A percentile compares a stretch with the other conserved stretches of the same genome.
Conservation (phyloP, 768 basidiomycete species). For the Multifurca ochricompacta region DNA sequence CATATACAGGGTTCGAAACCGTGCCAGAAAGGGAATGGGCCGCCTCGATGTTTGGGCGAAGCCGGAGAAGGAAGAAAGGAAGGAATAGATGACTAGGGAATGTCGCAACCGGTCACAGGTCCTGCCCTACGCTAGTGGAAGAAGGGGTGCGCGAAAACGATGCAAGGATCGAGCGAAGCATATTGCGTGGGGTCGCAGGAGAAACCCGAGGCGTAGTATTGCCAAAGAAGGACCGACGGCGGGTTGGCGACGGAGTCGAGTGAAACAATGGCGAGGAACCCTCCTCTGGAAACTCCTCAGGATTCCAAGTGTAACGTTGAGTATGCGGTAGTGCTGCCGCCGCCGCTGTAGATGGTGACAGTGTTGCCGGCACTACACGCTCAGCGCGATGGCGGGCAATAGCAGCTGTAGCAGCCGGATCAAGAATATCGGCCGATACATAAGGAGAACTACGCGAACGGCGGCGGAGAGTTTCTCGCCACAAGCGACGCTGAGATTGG, state of each 20-base stretch:
- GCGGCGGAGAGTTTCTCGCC: conserved; percentile 10
- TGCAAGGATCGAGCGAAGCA: conserved; percentile 14
- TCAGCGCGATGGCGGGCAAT: neutral
- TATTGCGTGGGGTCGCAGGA: conserved; percentile 2
- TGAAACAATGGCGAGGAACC: neutral
- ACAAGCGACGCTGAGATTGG: conserved; percentile 1
- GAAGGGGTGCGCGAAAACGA: conserved; percentile 13
- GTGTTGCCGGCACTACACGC: neutral
- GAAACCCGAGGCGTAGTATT: neutral
- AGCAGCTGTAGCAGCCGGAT: neutral
- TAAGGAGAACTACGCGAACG: conserved; percentile 18
- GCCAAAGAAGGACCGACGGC: neutral
- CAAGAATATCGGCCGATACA: conserved; percentile 4
- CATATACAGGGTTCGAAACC: neutral
- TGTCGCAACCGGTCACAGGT: neutral
- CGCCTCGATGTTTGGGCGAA: neutral
- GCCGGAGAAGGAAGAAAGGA: neutral
- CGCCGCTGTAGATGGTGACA: neutral
- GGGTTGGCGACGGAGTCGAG: neutral
- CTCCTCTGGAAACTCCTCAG: neutral
- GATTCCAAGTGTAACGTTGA: neutral
- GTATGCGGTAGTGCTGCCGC: neutral
- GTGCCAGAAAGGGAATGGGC: conserved; percentile 2
- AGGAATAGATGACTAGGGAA: neutral
- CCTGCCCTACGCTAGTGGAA: conserved; percentile 1